Conservation (phyloP, 148 eudicot species). For the Cornus controversa region DNA sequence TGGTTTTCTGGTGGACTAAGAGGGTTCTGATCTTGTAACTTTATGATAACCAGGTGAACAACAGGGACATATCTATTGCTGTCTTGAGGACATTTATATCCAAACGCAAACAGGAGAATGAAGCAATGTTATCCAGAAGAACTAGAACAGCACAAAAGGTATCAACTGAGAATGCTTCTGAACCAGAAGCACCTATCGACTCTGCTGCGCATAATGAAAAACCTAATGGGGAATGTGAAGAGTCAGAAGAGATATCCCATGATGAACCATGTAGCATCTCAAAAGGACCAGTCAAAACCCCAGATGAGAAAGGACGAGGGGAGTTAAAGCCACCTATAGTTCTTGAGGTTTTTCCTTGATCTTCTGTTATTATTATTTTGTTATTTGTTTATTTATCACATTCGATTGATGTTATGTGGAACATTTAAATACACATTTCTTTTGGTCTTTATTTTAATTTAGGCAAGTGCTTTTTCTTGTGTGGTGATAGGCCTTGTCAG, state of each 20-base stretch:
- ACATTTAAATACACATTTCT: not conserved
- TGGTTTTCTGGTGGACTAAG: not conserved
- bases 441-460: slow-evolving; percentile 7
- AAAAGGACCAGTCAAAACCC: slow-evolving; percentile 32
- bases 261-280: slow-evolving; percentile 45
- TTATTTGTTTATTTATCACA: not conserved
- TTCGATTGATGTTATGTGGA: not conserved
- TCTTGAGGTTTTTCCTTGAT: slow-evolving; percentile 62
- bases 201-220: slow-evolving; percentile 29
- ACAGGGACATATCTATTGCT: slow-evolving; percentile 93
- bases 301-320: slow-evolving; percentile 45
- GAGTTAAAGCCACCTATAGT: slow-evolving; percentile 89
- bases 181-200: slow-evolving; percentile 38
- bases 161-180: slow-evolving; percentile 27
- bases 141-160: slow-evolving; percentile 38
- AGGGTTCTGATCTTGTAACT: slow-evolving; percentile 8
- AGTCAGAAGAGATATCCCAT: slow-evolving; percentile 38
- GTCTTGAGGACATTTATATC: slow-evolving; percentile 82
- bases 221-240: slow-evolving; percentile 49
- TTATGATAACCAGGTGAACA: slow-evolving; percentile 63
- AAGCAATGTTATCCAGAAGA: slow-evolving; percentile 49
- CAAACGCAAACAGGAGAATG: slow-evolving; percentile 79
- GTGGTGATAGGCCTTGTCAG: slow-evolving; percentile 75
- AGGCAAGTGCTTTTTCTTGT: slow-evolving; percentile 1
- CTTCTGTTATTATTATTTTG: not conserved